Evolutionary conservation across 179 eudicot genomes (phyloP), one percentile per base, ranked within the genome.

Genomic region (Gypsophila paniculata): DNA sequence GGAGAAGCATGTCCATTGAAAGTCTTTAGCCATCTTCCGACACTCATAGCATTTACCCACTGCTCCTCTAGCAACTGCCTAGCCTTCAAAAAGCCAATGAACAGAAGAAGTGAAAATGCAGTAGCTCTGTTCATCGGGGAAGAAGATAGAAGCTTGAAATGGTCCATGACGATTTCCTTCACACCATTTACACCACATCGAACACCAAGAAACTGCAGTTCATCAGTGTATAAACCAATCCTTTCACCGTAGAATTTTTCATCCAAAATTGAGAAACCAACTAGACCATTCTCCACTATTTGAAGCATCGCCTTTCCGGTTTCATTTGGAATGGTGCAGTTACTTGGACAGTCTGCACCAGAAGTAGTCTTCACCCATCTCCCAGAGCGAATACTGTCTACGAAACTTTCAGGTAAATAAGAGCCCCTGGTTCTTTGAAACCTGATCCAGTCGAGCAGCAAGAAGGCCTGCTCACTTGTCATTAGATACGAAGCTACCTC

Each of bases 121-220:
- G 42, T 18, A 54, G 54, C 63, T 68, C 54, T 62, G 18, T 36
- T 32, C 82, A 78, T 63, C 21, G 61, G 13, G 6, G 71, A 70
- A 21, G 79, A 49, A 58, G 66, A 51, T 22, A 77, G 55, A 60
- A 9, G 58, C 71, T 60, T 72, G 55, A 81, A 65, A 19, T 49
- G 76, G 13, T 81, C 74, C 77, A 74, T 72, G 39, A 72, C 48
- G 71, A 76, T 65, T 4, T 65, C 38, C 67, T 69, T 70, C 60
- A 75, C 65, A 36, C 77, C 71, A 63, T 75, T 61, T n/a, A 44
- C n/a, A 17, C 79, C 80, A 19, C 78, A 79, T 42, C 75, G 74
- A 17, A 84, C 87, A 53, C 87, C 85, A 65, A 84, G 76, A 64
- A 77, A 81, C 62, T 46, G 73, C 42, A 84, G 69, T 62, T 81